Conservation (phyloP, 139 green algal genomes). For the Asterochloris sp. region DNA sequence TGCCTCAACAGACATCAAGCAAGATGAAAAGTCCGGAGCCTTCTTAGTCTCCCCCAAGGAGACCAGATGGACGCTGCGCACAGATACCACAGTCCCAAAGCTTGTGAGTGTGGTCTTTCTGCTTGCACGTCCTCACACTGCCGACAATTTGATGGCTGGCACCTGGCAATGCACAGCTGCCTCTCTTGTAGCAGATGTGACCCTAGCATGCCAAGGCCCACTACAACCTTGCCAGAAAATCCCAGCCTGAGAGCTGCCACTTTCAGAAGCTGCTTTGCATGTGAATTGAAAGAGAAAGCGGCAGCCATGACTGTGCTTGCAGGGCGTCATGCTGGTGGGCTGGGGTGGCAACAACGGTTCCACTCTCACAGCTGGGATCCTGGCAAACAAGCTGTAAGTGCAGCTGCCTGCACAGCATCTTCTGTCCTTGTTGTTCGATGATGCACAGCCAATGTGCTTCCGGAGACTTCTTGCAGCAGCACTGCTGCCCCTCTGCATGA, state of each 20-base stretch:
- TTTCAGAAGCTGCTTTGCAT: background rate
- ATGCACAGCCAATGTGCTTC: too few species aligned
- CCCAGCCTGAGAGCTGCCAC: too few species aligned
- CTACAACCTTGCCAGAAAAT: background rate
- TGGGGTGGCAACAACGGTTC: slow-evolving; percentile 98
- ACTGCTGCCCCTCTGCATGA: too few species aligned
- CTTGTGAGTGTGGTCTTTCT: slow-evolving; percentile 62
- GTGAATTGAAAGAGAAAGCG: background rate
- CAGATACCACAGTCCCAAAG: slow-evolving; percentile 86
- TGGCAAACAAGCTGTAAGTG: slow-evolving; percentile 95
- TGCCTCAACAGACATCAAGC: slow-evolving; percentile 67
- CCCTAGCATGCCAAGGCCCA: background rate
- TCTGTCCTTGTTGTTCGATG: too few species aligned
- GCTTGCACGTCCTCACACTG: background rate
- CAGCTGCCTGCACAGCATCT: too few species aligned
- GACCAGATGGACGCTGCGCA: slow-evolving; percentile 82
- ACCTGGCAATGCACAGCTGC: too few species aligned
- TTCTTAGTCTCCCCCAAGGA: slow-evolving; percentile 62
- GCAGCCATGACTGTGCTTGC: background rate
- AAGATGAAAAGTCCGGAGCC: slow-evolving; percentile 61
- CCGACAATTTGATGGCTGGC: background rate
- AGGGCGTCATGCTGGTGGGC: slow-evolving; percentile 98
- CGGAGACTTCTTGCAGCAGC: too few species aligned
- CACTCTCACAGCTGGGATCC: slow-evolving; percentile 91
- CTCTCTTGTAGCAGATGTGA: too few species aligned